These are phyloP conservation scores for Cladosporium halotolerans DNA, from an alignment of 2,329 filamentous ascomycete genomes.

Conservation along the genomic window DNA sequence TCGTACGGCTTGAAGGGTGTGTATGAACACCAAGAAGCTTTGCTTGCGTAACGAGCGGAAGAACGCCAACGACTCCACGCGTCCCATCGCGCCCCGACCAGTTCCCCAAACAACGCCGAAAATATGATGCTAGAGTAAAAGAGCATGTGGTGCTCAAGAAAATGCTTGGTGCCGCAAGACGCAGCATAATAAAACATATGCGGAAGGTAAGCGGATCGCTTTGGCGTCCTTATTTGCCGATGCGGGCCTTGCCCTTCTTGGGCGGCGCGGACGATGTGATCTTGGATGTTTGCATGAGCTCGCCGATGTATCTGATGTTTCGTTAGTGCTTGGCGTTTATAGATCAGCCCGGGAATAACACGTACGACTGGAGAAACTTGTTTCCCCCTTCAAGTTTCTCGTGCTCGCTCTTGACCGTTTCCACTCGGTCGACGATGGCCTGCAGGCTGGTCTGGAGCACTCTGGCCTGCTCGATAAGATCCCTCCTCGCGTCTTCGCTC, in stretches of 20 bases:
- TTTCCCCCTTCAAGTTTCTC: slow-evolving; percentile 96
- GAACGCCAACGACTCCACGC: neutral
- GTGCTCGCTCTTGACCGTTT: slow-evolving; percentile 88
- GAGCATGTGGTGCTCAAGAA: neutral
- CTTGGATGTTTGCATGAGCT: slow-evolving; percentile 74
- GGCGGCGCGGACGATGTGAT: slow-evolving; percentile 49
- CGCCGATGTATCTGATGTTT: slow-evolving; percentile 76
- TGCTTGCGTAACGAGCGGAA: neutral
- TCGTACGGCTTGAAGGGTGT: neutral
- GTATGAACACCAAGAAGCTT: too few relatives aligned
- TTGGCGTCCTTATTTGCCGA: slow-evolving; percentile 24
- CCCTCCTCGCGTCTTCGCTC: slow-evolving; percentile 69
- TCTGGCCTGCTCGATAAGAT: slow-evolving; percentile 70
- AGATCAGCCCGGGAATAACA: slow-evolving; percentile 13
- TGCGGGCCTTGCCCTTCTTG: slow-evolving; percentile 39
- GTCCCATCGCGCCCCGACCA: neutral
- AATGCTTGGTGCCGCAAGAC: slow-evolving; percentile 2
- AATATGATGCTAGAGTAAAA: neutral
- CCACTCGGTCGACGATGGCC: slow-evolving; percentile 86
- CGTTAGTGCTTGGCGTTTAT: neutral
- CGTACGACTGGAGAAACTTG: slow-evolving; percentile 74
- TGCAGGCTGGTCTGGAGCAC: slow-evolving; percentile 82
- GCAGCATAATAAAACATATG: slow-evolving; percentile 11
- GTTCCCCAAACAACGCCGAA: neutral
- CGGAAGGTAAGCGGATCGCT: slow-evolving; percentile 1